Conservation (phyloP, 164 flowering plant species). For the Liriodendron chinense region DNA sequence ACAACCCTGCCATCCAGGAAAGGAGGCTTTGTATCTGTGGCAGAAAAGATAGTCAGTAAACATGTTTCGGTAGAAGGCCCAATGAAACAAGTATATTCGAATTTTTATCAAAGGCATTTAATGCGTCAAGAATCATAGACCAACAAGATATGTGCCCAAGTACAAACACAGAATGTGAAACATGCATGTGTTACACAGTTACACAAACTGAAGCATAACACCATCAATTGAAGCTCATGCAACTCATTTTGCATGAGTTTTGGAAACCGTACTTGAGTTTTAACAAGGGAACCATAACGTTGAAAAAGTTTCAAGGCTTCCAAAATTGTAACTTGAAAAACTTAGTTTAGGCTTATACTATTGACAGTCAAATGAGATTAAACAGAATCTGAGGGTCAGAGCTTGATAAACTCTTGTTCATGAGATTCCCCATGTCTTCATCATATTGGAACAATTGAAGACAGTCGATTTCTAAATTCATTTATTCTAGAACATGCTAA, state of each 20-base stretch:
- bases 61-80: no score
- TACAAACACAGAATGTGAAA: no score
- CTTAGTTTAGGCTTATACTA: neutral
- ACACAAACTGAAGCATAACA: neutral
- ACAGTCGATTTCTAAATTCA: neutral
- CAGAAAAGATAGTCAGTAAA: neutral
- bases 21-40: conserved; percentile 94
- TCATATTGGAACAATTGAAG: neutral
- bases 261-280: neutral
- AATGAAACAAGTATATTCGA: no score
- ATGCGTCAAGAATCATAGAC: no score
- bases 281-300: neutral
- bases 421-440: neutral
- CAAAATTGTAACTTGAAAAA: neutral
- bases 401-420: neutral
- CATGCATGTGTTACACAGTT: neutral
- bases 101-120: no score
- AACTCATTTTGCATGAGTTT: neutral
- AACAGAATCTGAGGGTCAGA: neutral
- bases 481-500: neutral
- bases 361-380: neutral
- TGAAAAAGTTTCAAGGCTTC: neutral
- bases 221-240: neutral
- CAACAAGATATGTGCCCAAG: no score
- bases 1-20: conserved; percentile 95